phyloP scores from a whole-genome alignment of 805 yeast species.

The Yarrowia porcina region DNA sequence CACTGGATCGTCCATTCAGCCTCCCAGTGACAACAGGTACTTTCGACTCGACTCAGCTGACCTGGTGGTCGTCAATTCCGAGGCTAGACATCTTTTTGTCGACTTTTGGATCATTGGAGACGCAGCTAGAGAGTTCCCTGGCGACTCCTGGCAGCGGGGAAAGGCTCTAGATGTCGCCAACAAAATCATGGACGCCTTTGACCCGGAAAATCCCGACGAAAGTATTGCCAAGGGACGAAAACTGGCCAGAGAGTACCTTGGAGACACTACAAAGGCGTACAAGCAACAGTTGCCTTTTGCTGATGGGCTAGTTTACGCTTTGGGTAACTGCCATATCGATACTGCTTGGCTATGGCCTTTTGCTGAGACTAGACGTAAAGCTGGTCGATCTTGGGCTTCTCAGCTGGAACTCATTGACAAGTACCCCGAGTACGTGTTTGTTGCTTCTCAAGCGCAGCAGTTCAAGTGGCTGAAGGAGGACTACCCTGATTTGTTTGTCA shows the following conservation, averaged over 20 bases:
- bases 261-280: conserved; percentile 40
- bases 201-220: conserved; percentile 54
- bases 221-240: conserved; percentile 62
- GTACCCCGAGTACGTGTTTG: conserved; percentile 91
- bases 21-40: conserved; percentile 69
- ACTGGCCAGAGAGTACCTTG: conserved; percentile 62
- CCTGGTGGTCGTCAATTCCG: conserved; percentile 72
- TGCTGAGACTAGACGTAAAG: conserved; percentile 90
- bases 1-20: conserved; percentile 47
- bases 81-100: conserved; percentile 69
- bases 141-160: conserved; percentile 75
- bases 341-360: conserved; percentile 99
- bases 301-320: conserved; percentile 53
- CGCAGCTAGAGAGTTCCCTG: conserved; percentile 81
- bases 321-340: conserved; percentile 96
- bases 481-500: conserved; percentile 73
- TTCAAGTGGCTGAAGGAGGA: conserved; percentile 86
- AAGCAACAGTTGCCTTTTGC: neutral
- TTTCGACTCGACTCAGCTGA: conserved; percentile 71
- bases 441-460: conserved; percentile 95
- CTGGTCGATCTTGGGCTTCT: conserved; percentile 93
- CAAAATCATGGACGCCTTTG: conserved; percentile 79
- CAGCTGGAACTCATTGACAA: conserved; percentile 79
- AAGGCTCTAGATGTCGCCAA: conserved; percentile 79
- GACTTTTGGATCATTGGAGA: conserved; percentile 90